Evolutionary conservation across 1,284 basidiomycete genomes (phyloP), one percentile per base, ranked within the genome.

Genomic region (Microbotryum silenes-acaulis): DNA sequence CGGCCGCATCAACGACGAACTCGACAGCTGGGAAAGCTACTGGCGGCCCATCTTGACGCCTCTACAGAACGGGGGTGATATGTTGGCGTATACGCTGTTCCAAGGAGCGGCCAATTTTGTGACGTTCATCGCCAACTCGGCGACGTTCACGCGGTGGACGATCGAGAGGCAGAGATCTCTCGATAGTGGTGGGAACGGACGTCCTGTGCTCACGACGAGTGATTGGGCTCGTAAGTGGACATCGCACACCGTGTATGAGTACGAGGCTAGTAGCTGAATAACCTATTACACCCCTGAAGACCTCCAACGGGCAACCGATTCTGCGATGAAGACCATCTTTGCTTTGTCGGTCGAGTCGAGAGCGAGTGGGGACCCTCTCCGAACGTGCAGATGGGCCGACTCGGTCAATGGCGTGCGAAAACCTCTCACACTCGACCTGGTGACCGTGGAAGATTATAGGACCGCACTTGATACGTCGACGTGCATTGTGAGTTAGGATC

Each of bases 391-490:
- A 21, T 64, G 60, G 63, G 53, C 63, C 9, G 54, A 62, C 2
- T 42, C 60, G 6, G 46, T 56, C 21, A 55, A 54, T 12, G 56
- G 59, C 4, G 23, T 25, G n/a, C 52, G 63, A 12, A 56, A 53
- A 9, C 50, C 58, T 20, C 49, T 67, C 6, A 29, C 42, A 16
- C 54, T 67, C 49, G 63, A 65, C 45, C 51, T 59, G 20, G 50
- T 56, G 4, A 57, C 62, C 16, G 60, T 60, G n/a, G 66, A 67
- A 31, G 63, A 67, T 23, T 67, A 60, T 55, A 65, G 61, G 57
- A 67, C 66, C 6, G 66, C 66, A 27, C 66, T 65, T 27, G 66
- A 67, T 33, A 64, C 66, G 5, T 61, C 65, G 56, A 63, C 58
- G 18, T 67, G 66, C 58, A 61, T 67, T 21, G 61, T 63, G 44